Conservation (phyloP, 2,329 filamentous ascomycete genomes). For the Sporothrix schenckii region DNA sequence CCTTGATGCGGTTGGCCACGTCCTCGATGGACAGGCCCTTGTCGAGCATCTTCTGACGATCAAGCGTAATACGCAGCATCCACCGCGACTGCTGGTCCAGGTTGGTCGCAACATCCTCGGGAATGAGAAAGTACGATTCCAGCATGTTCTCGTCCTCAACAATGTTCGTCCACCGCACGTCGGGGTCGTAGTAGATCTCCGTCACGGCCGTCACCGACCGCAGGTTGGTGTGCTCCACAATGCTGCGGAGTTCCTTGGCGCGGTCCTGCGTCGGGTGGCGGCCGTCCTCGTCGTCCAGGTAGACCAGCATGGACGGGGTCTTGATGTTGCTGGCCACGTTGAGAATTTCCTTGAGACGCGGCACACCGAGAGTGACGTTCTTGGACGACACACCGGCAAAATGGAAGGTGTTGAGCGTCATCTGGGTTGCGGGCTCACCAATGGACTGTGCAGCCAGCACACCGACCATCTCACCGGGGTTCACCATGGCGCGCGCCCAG, state of each 20-base stretch:
- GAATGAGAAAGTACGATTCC: conserved; percentile 93
- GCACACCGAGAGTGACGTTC: conserved; percentile 98
- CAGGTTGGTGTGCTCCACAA: conserved; percentile 91
- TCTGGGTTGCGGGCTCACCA: conserved; percentile 97
- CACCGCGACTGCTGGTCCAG: conserved; percentile 84
- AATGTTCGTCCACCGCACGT: conserved; percentile 82
- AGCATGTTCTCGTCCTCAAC: conserved; percentile 90
- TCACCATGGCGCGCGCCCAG: conserved; percentile 83
- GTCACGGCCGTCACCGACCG: conserved; percentile 88
- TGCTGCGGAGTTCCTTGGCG: conserved; percentile 82
- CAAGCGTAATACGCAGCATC: conserved; percentile 90
- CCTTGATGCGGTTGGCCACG: conserved; percentile 85
- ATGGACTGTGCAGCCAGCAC: conserved; percentile 97
- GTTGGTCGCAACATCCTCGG: conserved; percentile 68
- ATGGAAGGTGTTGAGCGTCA: conserved; percentile 99
- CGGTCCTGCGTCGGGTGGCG: conserved; percentile 66
- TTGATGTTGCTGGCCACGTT: conserved; percentile 98
- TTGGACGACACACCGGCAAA: conserved; percentile 99
- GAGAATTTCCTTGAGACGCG: conserved; percentile 98
- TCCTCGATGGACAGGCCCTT: conserved; percentile 91
- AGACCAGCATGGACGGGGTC: conserved; percentile 95
- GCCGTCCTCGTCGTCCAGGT: conserved; percentile 65
- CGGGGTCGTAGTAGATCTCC: conserved; percentile 97
- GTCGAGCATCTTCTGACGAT: conserved; percentile 91
- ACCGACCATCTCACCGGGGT: conserved; percentile 97